A percentile compares a stretch with the other conserved stretches of the same genome.
These are phyloP conservation scores for Colletotrichum cordylinicola DNA, from an alignment of 2,329 filamentous ascomycete species.

Conservation along the genomic window DNA sequence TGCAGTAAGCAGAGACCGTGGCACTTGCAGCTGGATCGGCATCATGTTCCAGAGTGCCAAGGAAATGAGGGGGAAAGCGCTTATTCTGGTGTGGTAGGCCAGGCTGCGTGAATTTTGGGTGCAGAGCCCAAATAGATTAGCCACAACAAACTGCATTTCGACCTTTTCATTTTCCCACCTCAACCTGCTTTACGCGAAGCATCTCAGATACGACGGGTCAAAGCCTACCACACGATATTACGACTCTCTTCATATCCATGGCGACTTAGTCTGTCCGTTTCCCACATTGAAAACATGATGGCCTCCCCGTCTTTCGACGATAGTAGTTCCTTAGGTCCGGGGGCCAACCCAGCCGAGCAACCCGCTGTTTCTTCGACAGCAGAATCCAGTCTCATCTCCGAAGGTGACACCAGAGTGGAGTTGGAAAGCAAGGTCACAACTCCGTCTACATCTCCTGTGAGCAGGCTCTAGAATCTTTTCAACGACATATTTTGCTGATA, in stretches of 20 bases:
- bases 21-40: background rate
- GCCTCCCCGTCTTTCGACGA: too few relatives aligned
- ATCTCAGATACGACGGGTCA: too few relatives aligned
- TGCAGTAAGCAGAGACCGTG: background rate
- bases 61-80: background rate
- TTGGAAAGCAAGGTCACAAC: background rate
- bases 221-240: too few relatives aligned
- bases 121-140: background rate
- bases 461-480: too few relatives aligned
- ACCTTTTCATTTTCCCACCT: background rate
- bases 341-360: background rate
- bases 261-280: too few relatives aligned
- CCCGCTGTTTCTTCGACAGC: background rate
- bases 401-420: background rate
- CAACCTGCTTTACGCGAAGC: too few relatives aligned
- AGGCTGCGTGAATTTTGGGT: background rate
- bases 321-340: background rate
- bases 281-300: too few relatives aligned
- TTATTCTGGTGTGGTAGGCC: background rate
- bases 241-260: too few relatives aligned
- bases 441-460: background rate
- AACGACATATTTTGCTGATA: too few relatives aligned
- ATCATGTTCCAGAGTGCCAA: too few relatives aligned
- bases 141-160: background rate
- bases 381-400: background rate